Conservation (phyloP, 768 basidiomycete species). For the Podaxis rugospora region DNA sequence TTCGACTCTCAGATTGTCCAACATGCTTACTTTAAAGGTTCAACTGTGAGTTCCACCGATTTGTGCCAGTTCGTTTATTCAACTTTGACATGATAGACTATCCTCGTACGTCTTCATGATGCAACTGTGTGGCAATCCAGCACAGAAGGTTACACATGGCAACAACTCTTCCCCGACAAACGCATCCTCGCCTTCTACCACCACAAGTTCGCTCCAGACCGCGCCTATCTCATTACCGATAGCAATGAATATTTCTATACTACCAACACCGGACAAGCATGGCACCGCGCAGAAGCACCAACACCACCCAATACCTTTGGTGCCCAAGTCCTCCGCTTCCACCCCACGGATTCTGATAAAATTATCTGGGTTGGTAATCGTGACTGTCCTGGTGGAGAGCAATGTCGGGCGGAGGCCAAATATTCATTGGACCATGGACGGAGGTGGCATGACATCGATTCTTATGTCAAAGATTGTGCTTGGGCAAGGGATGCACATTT, state of each 20-base stretch:
- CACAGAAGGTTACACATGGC: constrained; percentile 95
- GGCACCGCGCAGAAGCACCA: constrained; percentile 59
- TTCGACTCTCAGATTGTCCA: constrained; percentile 67
- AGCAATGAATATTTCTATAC: constrained; percentile 67
- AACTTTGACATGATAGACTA: constrained; percentile 44
- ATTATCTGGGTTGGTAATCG: constrained; percentile 86
- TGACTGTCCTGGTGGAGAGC: constrained; percentile 48
- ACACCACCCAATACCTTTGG: constrained; percentile 76
- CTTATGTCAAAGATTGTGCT: constrained; percentile 86
- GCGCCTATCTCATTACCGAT: constrained; percentile 88
- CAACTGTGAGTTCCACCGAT: constrained; percentile 43
- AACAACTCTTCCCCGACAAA: constrained; percentile 51
- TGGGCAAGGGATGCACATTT: constrained; percentile 85
- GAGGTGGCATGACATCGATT: constrained; percentile 71
- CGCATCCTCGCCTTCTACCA: constrained; percentile 83
- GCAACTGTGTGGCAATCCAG: constrained; percentile 87
- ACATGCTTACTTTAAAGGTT: constrained; percentile 81
- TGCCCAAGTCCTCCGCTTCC: constrained; percentile 78
- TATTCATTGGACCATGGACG: constrained; percentile 79
- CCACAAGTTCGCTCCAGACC: constrained; percentile 72
- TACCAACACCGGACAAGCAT: constrained; percentile 72
- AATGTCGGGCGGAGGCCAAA: constrained; percentile 72
- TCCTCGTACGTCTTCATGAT: constrained; percentile 79
- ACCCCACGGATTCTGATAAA: constrained; percentile 68
- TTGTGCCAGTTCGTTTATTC: not conserved